These are phyloP conservation scores for Trametes cubensis DNA, from an alignment of 768 basidiomycete species.

Conservation along the genomic window DNA sequence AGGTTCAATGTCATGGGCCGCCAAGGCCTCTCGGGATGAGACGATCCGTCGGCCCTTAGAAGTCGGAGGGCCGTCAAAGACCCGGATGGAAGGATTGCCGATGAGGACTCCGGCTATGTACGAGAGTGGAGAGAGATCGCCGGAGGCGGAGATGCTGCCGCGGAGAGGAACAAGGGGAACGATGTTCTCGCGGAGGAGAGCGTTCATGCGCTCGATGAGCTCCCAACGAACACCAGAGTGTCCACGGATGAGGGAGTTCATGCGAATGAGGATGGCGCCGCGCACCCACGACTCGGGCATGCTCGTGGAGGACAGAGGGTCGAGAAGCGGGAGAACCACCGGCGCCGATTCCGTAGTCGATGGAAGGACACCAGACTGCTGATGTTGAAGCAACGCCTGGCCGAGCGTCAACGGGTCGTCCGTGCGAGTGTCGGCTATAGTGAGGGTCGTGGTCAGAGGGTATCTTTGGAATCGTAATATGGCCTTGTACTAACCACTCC, in stretches of 20 bases:
- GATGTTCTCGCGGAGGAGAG: slow-evolving; percentile 70
- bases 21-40: slow-evolving; percentile 60
- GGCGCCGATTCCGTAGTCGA: slow-evolving; percentile 53
- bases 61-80: slow-evolving; percentile 56
- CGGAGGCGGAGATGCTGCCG: slow-evolving; percentile 82
- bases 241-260: slow-evolving; percentile 87
- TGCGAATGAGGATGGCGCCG: slow-evolving; percentile 82
- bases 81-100: slow-evolving; percentile 81
- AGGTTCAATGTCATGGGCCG: slow-evolving; percentile 61
- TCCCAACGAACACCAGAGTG: slow-evolving; percentile 86
- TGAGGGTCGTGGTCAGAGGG: slow-evolving; percentile 10
- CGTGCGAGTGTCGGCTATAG: slow-evolving; percentile 77
- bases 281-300: slow-evolving; percentile 92
- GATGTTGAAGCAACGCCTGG: slow-evolving; percentile 80
- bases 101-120: slow-evolving; percentile 82
- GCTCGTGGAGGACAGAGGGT: slow-evolving; percentile 64
- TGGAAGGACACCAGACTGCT: slow-evolving; percentile 75
- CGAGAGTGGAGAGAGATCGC: slow-evolving; percentile 77
- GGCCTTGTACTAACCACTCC: slow-evolving; percentile 52
- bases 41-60: slow-evolving; percentile 54
- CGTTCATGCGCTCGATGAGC: slow-evolving; percentile 77
- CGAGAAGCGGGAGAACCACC: slow-evolving; percentile 65
- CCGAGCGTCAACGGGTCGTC: slow-evolving; percentile 73
- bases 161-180: slow-evolving; percentile 84
- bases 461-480: slow-evolving; percentile 16